Base-by-base conservation (phyloP, 306 rosid species). In the Prunus mume region DNA sequence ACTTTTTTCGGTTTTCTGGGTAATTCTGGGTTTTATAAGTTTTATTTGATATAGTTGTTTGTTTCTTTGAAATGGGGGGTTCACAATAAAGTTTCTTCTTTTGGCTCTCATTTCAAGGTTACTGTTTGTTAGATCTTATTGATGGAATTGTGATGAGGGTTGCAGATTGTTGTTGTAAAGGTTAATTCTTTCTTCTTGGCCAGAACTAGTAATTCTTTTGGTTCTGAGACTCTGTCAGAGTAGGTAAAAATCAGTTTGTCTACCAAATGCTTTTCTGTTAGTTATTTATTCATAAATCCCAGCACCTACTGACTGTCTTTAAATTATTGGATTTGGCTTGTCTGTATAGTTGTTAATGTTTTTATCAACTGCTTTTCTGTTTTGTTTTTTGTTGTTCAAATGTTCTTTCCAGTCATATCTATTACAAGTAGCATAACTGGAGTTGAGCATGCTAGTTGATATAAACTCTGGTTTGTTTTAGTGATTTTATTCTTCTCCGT, bases 141-240 rank as follows among this genome's bases (percentile, higher is more conserved):
- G 68, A 41, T 41, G 50, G 47, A 12, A 18, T 45, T 19, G 14
- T 25, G 52, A 41, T 57, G 54, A 64, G 10, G 52, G 50, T 71
- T 72, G 34, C 69, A 30, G 71, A 74, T 67, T 65, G 69, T 76
- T 78, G 54, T 73, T 74, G 41, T 75, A 65, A 32, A 64, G 77
- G 72, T 88, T 64, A 38, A 66, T 19, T 71, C 43, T 38, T 38
- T 38, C 41, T 80, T 19, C 72, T 19, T 62, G 20, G 28, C 20
- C 67, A 62, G 43, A 28, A 62, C 43, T 28, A 24, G 32, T 62
- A 18, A 41, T 75, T 45, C 62, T 34, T 58, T 32, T 34, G 47
- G 45, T 62, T 38, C n/a, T 64, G 66, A 54, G 50, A 9, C 72
- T 63, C 38, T 28, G 41, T 38, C 25, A 43, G 54, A 67, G 73